A percentile compares a stretch with the other conserved stretches of the same genome.
Evolutionary conservation across 108 stramenopile species (phyloP).

Genomic region (Skeletonema marinoi): DNA sequence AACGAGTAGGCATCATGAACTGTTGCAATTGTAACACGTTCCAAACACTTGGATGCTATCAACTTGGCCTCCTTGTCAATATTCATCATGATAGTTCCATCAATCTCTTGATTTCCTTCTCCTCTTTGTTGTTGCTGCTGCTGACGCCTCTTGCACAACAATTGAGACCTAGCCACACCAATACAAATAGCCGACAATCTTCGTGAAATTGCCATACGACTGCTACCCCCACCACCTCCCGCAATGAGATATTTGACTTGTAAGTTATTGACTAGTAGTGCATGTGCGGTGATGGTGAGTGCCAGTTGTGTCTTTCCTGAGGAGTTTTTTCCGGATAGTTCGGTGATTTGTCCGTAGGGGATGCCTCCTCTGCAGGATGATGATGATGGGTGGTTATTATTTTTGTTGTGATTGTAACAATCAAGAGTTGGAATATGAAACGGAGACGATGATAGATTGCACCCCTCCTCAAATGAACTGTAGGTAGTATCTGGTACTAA

Average conservation of each 20-base stretch:
- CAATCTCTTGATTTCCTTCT: too few species aligned
- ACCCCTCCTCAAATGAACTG: conserved; percentile 12
- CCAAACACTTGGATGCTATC: conserved; percentile 7
- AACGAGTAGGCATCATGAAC: conserved; percentile 40
- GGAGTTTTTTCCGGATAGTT: conserved; percentile 47
- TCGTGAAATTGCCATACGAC: conserved; percentile 21
- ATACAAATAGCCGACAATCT: conserved; percentile 28
- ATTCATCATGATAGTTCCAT: background rate
- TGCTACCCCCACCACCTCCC: conserved; percentile 10
- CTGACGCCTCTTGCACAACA: background rate
- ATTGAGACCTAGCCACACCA: conserved; percentile 2
- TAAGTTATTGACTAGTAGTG: conserved; percentile 7
- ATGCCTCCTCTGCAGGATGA: conserved; percentile 20
- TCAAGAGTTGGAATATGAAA: conserved; percentile 7
- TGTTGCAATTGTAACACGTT: conserved; percentile 15
- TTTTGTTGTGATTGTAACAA: background rate
- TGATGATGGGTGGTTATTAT: background rate
- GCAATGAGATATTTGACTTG: conserved; percentile 31
- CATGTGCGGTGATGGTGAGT: conserved; percentile 36
- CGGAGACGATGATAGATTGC: conserved; percentile 6
- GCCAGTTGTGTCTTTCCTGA: conserved; percentile 53
- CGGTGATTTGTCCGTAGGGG: conserved; percentile 43
- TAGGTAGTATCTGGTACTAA: conserved; percentile 13
- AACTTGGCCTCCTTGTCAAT: background rate
- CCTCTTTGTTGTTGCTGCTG: background rate